Evolutionary conservation across 805 yeast species (phyloP), one percentile per base, ranked within the genome.

Genomic region (Barnettozyma populi): DNA sequence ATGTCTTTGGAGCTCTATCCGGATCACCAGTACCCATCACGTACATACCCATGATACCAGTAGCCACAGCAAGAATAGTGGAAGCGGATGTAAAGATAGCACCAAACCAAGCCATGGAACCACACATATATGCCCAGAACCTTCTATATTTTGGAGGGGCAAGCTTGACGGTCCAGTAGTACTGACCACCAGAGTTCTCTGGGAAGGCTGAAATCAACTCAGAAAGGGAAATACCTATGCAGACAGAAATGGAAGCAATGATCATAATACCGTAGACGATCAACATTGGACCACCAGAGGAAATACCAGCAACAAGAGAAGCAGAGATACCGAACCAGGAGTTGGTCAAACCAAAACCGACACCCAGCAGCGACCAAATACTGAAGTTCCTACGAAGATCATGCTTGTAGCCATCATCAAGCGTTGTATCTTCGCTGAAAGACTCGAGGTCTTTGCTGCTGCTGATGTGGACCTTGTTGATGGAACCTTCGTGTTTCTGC

Each of bases 251-350:
- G n/a, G 59, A 57, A 2, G 80, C 74, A 32, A 76, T 67, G 47
- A 78, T 74, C 4, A 78, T 59, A 44, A 78, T 71, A 39, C 84
- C 83, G 50, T 78, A 79, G n/a, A 78, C 69, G 44, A 78, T 73
- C 59, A 75, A 57, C 66, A 76, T 63, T 20, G 82, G 82, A 10
- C 83, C 83, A 50, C 83, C 82, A 45, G 77, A 68, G 11, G 70
- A 61, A 23, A 79, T 74, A 51, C 82, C 80, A 9, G 79, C 70
- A 29, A 74, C 69, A 52, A 78, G 65, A 1, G 80, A 70, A 4
- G 82, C 78, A n/a, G 80, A 71, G 14, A 79, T 73, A 41, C 83
- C 83, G 46, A 73, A 72, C 83, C 83, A 79, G 1, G 82, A 75
- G 59, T 77, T 78, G 16, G 82, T 78, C 36, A 79, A 59, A 14